phyloP scores from a whole-genome alignment of 768 basidiomycete genomes.

The Leccinum boreale region DNA sequence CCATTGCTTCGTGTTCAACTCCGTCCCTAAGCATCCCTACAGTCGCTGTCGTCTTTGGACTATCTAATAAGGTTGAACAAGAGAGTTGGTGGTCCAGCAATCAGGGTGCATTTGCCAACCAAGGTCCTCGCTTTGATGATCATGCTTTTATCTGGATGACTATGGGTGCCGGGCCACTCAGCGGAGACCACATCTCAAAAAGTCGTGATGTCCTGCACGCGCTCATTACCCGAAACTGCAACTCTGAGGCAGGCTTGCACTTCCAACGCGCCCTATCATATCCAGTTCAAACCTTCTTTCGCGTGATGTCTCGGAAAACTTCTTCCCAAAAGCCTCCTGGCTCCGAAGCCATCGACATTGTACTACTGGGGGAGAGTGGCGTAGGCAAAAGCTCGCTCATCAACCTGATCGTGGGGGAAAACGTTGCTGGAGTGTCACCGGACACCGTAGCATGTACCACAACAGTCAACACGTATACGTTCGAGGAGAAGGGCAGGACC shows the following conservation, averaged over 20 bases:
- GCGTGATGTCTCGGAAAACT: slow-evolving; percentile 2
- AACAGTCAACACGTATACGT: slow-evolving; percentile 19
- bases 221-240: slow-evolving; percentile 12
- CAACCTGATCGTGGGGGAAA: slow-evolving; percentile 33
- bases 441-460: slow-evolving; percentile 35
- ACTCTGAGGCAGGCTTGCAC: neutral
- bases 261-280: slow-evolving; percentile 7
- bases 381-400: slow-evolving; percentile 43
- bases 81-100: slow-evolving; percentile 22
- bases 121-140: slow-evolving; percentile 14
- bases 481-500: slow-evolving; percentile 17
- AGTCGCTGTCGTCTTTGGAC: slow-evolving; percentile 20
- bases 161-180: neutral
- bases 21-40: slow-evolving; percentile 1
- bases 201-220: slow-evolving; percentile 11
- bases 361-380: slow-evolving; percentile 33
- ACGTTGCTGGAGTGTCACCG: slow-evolving; percentile 30
- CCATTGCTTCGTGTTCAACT: slow-evolving; percentile 2
- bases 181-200: slow-evolving; percentile 4
- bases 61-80: slow-evolving; percentile 2
- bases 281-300: slow-evolving; percentile 14
- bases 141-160: slow-evolving; percentile 14
- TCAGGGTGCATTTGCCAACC: slow-evolving; percentile 1
- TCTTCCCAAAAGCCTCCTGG: neutral
- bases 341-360: slow-evolving; percentile 26